phyloP scores from a whole-genome alignment of 2,329 filamentous ascomycete genomes.

The Exophiala xenobiotica region DNA sequence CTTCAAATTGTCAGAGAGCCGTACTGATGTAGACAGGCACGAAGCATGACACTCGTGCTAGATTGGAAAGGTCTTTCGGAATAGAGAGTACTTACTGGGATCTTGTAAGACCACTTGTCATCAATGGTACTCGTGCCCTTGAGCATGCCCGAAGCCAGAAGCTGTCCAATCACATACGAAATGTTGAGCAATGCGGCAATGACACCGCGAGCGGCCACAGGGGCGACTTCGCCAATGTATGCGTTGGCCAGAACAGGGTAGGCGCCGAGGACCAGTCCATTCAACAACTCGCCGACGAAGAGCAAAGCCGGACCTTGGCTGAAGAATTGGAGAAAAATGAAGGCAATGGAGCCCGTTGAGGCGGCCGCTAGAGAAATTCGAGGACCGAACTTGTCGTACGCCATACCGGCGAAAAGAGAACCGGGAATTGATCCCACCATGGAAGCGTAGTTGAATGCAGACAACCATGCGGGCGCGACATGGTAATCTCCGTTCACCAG shows the following conservation, averaged over 20 bases:
- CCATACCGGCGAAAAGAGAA: slow-evolving; percentile 36
- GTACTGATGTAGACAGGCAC: too few species aligned
- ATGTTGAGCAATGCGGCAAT: slow-evolving; percentile 52
- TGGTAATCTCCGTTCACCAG: background rate
- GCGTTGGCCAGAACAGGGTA: slow-evolving; percentile 50
- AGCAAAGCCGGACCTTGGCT: slow-evolving; percentile 37
- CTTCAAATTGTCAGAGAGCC: too few species aligned
- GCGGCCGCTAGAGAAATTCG: slow-evolving; percentile 16
- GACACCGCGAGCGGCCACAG: slow-evolving; percentile 46
- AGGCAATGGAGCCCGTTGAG: slow-evolving; percentile 7
- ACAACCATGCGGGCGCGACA: slow-evolving; percentile 59
- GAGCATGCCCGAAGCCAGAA: slow-evolving; percentile 34
- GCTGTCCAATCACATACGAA: slow-evolving; percentile 43
- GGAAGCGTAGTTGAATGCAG: slow-evolving; percentile 55
- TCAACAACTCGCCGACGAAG: slow-evolving; percentile 46
- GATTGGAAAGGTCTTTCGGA: too few species aligned
- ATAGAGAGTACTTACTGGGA: too few species aligned
- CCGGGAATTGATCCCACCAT: slow-evolving; percentile 47
- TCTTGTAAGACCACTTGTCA: slow-evolving; percentile 37
- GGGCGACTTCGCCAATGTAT: slow-evolving; percentile 42
- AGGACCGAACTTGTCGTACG: slow-evolving; percentile 36
- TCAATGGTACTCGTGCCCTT: slow-evolving; percentile 21
- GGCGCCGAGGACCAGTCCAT: slow-evolving; percentile 47
- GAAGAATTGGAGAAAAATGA: slow-evolving; percentile 30
- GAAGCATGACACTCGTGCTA: too few species aligned